phyloP scores from a whole-genome alignment of 2,329 filamentous ascomycete genomes.

The Penicillium italicum region DNA sequence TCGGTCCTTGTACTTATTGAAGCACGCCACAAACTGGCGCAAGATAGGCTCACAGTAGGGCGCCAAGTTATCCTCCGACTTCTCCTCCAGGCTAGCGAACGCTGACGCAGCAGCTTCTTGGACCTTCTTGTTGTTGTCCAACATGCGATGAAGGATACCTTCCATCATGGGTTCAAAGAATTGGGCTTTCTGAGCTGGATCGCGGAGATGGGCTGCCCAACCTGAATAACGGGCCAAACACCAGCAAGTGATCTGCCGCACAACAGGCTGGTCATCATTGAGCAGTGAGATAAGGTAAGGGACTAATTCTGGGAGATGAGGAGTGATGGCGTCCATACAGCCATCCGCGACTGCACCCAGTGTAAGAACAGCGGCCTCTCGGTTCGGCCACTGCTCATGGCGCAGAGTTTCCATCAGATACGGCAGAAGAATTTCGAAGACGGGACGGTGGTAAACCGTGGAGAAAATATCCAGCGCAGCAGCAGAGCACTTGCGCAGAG shows the following conservation, averaged over 20 bases:
- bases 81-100: slow-evolving; percentile 93
- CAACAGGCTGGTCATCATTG: slow-evolving; percentile 80
- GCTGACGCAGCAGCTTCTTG: slow-evolving; percentile 95
- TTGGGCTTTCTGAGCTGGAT: slow-evolving; percentile 63
- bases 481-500: slow-evolving; percentile 91
- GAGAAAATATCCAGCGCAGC: slow-evolving; percentile 93
- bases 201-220: slow-evolving; percentile 77
- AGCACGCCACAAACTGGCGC: slow-evolving; percentile 87
- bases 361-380: slow-evolving; percentile 90
- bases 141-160: slow-evolving; percentile 87
- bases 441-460: slow-evolving; percentile 78
- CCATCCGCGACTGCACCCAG: slow-evolving; percentile 93
- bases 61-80: slow-evolving; percentile 73
- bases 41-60: slow-evolving; percentile 89
- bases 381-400: slow-evolving; percentile 83
- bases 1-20: slow-evolving; percentile 92
- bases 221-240: slow-evolving; percentile 88
- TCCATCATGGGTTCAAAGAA: slow-evolving; percentile 98
- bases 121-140: slow-evolving; percentile 96
- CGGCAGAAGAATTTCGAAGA: slow-evolving; percentile 88
- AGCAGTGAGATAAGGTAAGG: slow-evolving; percentile 85
- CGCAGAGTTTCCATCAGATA: slow-evolving; percentile 88
- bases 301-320: slow-evolving; percentile 84
- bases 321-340: slow-evolving; percentile 83
- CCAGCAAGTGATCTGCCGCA: slow-evolving; percentile 97